phyloP scores from a whole-genome alignment of 768 basidiomycete species.

The Pisolithus orientalis region DNA sequence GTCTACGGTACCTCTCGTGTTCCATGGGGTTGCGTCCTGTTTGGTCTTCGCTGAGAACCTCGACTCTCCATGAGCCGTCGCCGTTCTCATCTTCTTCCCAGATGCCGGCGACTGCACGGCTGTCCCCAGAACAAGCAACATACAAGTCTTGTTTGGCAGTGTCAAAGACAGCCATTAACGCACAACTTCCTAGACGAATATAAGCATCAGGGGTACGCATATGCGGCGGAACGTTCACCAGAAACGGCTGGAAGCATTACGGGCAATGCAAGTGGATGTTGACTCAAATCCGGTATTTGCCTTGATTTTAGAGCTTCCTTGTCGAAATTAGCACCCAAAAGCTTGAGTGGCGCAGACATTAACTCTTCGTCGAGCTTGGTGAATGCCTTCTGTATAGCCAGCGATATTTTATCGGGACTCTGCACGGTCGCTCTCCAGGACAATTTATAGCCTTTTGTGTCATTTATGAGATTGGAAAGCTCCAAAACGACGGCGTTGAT shows the following conservation, averaged over 20 bases:
- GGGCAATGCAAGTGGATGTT: constrained; percentile 63
- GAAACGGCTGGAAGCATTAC: constrained; percentile 82
- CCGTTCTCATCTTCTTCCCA: constrained; percentile 68
- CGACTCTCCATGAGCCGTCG: constrained; percentile 79
- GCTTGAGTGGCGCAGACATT: constrained; percentile 65
- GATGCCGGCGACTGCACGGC: constrained; percentile 90
- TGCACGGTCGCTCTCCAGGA: constrained; percentile 32
- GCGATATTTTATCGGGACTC: constrained; percentile 49
- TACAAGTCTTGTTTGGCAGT: constrained; percentile 78
- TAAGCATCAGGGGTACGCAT: constrained; percentile 8
- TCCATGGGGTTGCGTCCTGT: constrained; percentile 90
- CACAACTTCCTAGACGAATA: constrained; percentile 68
- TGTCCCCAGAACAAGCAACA: constrained; percentile 89
- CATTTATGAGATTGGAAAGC: constrained; percentile 48
- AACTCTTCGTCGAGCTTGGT: constrained; percentile 81
- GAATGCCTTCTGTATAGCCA: constrained; percentile 74
- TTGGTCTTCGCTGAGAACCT: constrained; percentile 94
- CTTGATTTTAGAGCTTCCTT: constrained; percentile 45
- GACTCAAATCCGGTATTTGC: constrained; percentile 56
- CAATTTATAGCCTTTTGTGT: constrained; percentile 21
- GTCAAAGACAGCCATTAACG: constrained; percentile 83
- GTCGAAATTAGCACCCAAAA: constrained; percentile 56
- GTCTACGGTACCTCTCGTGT: constrained; percentile 57
- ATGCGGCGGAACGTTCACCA: constrained; percentile 34
- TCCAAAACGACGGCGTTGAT: constrained; percentile 81